Conservation (phyloP, 73 alveolate genomes). For the Halteria grandinella region DNA sequence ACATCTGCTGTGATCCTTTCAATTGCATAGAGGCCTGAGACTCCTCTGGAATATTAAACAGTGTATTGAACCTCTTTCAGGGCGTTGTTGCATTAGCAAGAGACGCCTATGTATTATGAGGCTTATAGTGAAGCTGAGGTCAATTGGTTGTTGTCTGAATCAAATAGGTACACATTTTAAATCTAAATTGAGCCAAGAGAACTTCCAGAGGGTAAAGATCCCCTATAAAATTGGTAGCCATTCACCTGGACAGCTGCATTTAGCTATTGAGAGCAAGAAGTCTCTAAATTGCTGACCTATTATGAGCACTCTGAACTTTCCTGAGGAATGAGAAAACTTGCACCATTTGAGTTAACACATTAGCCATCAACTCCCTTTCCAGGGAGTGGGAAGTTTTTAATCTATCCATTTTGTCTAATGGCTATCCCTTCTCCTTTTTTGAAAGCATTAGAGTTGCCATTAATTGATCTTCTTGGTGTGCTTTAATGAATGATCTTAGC, state of each 20-base stretch:
- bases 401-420: not conserved
- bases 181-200: no score
- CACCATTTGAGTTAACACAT: conserved; percentile 22
- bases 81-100: conserved; percentile 9
- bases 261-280: conserved; percentile 1
- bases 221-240: no score
- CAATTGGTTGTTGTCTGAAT: no score
- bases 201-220: no score
- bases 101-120: not conserved
- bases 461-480: not conserved
- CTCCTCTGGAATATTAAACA: conserved; percentile 9
- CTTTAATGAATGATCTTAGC: not conserved
- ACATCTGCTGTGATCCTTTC: not conserved
- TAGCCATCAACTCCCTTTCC: conserved; percentile 17
- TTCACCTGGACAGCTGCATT: no score
- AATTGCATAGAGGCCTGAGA: not conserved
- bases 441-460: not conserved
- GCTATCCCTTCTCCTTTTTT: not conserved
- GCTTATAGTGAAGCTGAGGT: no score
- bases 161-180: no score
- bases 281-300: not conserved
- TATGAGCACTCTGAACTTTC: not conserved
- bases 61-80: conserved; percentile 16
- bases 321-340: conserved; percentile 1
- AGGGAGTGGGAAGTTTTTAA: conserved; percentile 20